Conservation (phyloP, 2,329 filamentous ascomycete genomes). For the Verticillium isaacii region DNA sequence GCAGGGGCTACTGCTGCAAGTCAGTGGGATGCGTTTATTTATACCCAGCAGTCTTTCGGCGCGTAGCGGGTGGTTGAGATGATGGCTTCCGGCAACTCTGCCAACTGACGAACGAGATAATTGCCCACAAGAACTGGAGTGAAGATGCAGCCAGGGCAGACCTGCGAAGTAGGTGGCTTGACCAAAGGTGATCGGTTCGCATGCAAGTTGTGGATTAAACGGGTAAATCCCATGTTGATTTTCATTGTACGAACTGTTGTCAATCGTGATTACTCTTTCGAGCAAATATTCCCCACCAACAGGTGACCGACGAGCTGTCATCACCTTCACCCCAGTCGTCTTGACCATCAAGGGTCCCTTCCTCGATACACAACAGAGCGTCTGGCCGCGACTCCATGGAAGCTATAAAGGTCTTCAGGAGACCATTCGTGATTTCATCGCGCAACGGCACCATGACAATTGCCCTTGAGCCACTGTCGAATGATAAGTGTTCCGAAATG, state of each 20-base stretch:
- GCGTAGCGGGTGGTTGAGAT: too few relatives aligned
- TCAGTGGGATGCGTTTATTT: too few relatives aligned
- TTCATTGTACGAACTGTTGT: background rate
- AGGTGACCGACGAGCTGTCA: slow-evolving; percentile 46
- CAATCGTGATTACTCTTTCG: background rate
- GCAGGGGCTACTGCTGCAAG: too few relatives aligned
- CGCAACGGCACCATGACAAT: slow-evolving; percentile 79
- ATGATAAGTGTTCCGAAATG: slow-evolving; percentile 62
- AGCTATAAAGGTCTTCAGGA: slow-evolving; percentile 58
- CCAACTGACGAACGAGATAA: too few relatives aligned
- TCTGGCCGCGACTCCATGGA: slow-evolving; percentile 50
- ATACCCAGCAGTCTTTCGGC: too few relatives aligned
- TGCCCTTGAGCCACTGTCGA: slow-evolving; percentile 53
- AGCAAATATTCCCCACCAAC: slow-evolving; percentile 64
- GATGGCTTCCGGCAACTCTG: too few relatives aligned
- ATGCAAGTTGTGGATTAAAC: too few relatives aligned
- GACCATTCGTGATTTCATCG: slow-evolving; percentile 58
- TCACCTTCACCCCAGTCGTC: slow-evolving; percentile 67
- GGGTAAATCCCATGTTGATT: too few relatives aligned
- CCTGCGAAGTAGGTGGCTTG: too few relatives aligned
- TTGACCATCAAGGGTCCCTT: slow-evolving; percentile 59
- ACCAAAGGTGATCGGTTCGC: too few relatives aligned
- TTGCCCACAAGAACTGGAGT: too few relatives aligned
- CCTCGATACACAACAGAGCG: slow-evolving; percentile 47
- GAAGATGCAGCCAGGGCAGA: too few relatives aligned